phyloP scores from a whole-genome alignment of 2,329 filamentous ascomycete species.

The Fusarium solani-melongenae region DNA sequence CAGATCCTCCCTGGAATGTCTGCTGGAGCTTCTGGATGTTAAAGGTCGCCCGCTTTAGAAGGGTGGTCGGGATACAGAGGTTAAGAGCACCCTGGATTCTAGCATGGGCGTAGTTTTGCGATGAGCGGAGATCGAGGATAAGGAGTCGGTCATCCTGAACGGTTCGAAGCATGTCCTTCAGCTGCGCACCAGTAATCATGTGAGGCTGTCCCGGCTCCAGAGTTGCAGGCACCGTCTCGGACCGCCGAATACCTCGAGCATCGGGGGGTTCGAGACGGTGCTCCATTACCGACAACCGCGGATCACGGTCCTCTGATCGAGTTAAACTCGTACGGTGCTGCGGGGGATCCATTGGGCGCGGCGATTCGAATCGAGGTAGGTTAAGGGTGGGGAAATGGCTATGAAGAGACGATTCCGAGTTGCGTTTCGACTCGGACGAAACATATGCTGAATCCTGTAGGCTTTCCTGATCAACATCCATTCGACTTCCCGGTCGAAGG shows the following conservation, averaged over 20 bases:
- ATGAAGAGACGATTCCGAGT: constrained; percentile 59
- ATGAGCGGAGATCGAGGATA: constrained; percentile 86
- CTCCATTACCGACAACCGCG: constrained; percentile 65
- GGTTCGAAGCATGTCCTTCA: constrained; percentile 66
- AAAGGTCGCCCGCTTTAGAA: constrained; percentile 91
- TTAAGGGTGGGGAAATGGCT: constrained; percentile 53
- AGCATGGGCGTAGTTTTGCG: constrained; percentile 81
- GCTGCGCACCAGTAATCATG: constrained; percentile 64
- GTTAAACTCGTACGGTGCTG: constrained; percentile 47
- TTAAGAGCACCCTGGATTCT: constrained; percentile 86
- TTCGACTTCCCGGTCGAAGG: constrained; percentile 42
- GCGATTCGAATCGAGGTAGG: constrained; percentile 57
- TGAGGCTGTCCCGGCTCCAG: constrained; percentile 59
- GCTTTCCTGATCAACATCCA: constrained; percentile 60
- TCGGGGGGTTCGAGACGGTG: constrained; percentile 55
- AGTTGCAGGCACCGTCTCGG: constrained; percentile 65
- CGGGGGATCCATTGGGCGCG: constrained; percentile 44
- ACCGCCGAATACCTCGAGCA: constrained; percentile 43
- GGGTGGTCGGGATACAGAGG: constrained; percentile 92
- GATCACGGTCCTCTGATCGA: constrained; percentile 63
- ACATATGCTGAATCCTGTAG: constrained; percentile 65
- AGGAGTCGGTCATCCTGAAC: constrained; percentile 62
- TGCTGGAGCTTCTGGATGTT: constrained; percentile 88
- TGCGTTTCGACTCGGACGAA: constrained; percentile 65
- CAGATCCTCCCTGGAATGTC: constrained; percentile 80